Evolutionary conservation across 495 filamentous ascomycete genomes (phyloP).

Genomic region (Staphylotrichum longicolle): DNA sequence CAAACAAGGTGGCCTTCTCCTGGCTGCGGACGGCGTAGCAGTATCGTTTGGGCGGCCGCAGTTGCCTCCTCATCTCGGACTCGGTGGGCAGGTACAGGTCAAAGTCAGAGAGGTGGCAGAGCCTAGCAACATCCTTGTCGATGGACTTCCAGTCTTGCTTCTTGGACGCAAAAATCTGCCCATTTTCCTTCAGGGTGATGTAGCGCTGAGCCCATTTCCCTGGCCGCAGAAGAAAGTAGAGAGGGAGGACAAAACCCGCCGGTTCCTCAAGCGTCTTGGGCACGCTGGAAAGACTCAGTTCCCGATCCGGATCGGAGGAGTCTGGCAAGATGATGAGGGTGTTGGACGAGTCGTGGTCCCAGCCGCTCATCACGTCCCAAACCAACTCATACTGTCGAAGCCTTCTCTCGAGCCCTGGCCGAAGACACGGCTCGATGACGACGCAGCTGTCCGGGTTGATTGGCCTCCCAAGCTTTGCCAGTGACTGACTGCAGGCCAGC

Average conservation of each 20-base stretch:
- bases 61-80: conserved; percentile 57
- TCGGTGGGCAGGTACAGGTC: conserved; percentile 80
- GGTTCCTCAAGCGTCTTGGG: conserved; percentile 56
- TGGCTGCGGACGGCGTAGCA: conserved; percentile 93
- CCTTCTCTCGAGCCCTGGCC: conserved; percentile 77
- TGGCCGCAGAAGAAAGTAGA: conserved; percentile 77
- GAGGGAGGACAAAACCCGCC: conserved; percentile 58
- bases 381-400: conserved; percentile 84
- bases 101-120: conserved; percentile 91
- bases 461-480: conserved; percentile 44
- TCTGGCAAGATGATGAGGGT: conserved; percentile 54
- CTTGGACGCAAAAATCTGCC: conserved; percentile 74
- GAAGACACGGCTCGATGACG: conserved; percentile 70
- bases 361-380: conserved; percentile 87
- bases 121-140: conserved; percentile 61
- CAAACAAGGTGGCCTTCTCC: conserved; percentile 82
- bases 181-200: conserved; percentile 68
- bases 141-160: conserved; percentile 51
- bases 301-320: conserved; percentile 36
- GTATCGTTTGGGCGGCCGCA: conserved; percentile 73
- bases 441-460: conserved; percentile 62
- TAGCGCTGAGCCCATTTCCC: conserved; percentile 85
- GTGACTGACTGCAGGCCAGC: conserved; percentile 51
- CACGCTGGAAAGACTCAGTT: conserved; percentile 50
- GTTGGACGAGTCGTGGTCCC: conserved; percentile 77